phyloP scores from a whole-genome alignment of 257 asterid genomes.

The Verbena officinalis region DNA sequence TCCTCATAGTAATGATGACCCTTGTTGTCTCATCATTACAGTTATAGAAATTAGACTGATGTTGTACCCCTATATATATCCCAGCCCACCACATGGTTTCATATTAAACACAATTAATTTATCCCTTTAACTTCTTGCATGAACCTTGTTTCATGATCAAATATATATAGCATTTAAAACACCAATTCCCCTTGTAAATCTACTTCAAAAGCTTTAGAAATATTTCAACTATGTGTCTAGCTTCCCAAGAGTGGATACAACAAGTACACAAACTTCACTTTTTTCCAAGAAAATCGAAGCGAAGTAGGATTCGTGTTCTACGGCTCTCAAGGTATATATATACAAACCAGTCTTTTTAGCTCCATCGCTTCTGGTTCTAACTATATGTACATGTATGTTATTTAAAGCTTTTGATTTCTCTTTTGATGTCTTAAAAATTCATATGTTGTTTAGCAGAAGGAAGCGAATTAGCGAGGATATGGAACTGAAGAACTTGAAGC shows the following conservation, averaged over 20 bases:
- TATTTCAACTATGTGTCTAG: conserved; percentile 41
- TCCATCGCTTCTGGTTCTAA: too few relatives aligned
- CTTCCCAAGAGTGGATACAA: conserved; percentile 22
- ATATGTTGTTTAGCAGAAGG: conserved; percentile 30
- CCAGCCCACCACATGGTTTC: conserved; percentile 33
- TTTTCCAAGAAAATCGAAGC: conserved; percentile 31
- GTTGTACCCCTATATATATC: not conserved
- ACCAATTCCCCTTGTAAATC: not conserved
- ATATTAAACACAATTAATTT: conserved; percentile 10
- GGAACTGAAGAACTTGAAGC: conserved; percentile 62
- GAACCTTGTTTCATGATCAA: not conserved
- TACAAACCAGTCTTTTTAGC: too few relatives aligned
- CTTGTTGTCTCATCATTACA: conserved; percentile 55
- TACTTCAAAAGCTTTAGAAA: not conserved
- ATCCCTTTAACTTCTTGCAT: conserved; percentile 17
- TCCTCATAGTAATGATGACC: conserved; percentile 51
- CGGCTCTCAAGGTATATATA: conserved; percentile 41
- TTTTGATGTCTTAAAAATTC: not conserved
- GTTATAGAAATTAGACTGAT: conserved; percentile 40
- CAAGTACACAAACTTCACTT: conserved; percentile 21
- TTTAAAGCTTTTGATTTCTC: not conserved
- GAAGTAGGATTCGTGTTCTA: conserved; percentile 39
- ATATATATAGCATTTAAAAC: not conserved
- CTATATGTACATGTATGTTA: not conserved
- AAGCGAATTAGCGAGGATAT: conserved; percentile 38